Conservation (phyloP, 805 yeast genomes). For the Pichia deserticola region DNA sequence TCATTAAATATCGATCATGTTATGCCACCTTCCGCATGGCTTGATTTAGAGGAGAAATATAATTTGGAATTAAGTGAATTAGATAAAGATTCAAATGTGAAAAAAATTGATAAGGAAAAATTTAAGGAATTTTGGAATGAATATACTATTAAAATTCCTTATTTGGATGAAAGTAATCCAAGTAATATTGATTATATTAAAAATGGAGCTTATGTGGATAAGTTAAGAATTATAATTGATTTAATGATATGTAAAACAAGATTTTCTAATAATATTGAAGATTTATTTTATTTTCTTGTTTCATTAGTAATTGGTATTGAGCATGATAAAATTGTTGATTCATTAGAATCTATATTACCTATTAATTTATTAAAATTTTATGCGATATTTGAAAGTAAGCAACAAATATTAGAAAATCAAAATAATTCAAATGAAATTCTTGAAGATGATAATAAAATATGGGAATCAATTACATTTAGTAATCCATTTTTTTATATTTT, state of each 20-base stretch:
- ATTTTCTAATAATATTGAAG: conserved; percentile 4
- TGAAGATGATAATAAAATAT: neutral
- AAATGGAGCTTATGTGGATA: conserved; percentile 9
- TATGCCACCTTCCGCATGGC: conserved; percentile 6
- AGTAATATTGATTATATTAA: conserved; percentile 1
- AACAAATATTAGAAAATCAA: neutral
- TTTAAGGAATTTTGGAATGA: conserved; percentile 6
- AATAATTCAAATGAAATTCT: neutral
- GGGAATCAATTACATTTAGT: neutral
- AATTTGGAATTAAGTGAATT: neutral
- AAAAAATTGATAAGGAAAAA: neutral
- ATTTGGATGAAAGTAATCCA: conserved; percentile 3
- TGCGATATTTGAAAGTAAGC: neutral
- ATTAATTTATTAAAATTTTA: conserved; percentile 2
- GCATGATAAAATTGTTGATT: neutral
- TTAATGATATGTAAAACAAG: conserved; percentile 4
- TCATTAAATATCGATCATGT: conserved; percentile 8
- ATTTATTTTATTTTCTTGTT: conserved; percentile 3
- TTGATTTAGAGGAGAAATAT: conserved; percentile 3
- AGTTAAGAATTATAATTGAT: conserved; percentile 11
- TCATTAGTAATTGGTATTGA: conserved; percentile 1
- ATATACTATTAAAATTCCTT: conserved; percentile 10
- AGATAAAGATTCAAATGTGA: neutral
- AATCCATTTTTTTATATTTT: conserved; percentile 1
- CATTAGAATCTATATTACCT: conserved; percentile 1